A percentile compares a stretch with the other conserved stretches of the same genome.
These are phyloP conservation scores for Friedmanniomyces simplex DNA, from an alignment of 495 filamentous ascomycete genomes.

Conservation along the genomic window DNA sequence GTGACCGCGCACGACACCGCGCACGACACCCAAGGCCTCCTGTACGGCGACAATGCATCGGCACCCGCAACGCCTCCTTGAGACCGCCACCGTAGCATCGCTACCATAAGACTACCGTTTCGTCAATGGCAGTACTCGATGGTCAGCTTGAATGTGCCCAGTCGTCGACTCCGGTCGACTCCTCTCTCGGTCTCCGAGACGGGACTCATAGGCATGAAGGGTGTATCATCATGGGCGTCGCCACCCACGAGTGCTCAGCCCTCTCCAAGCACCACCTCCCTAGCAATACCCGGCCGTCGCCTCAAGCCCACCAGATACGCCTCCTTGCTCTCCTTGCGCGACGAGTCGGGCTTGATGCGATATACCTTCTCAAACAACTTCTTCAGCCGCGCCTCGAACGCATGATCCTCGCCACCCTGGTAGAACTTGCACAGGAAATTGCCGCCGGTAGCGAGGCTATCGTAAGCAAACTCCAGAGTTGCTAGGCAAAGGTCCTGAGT, in stretches of 20 bases:
- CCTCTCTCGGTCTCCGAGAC: no score
- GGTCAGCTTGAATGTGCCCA: no score
- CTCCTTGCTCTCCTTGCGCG: conserved; percentile 86
- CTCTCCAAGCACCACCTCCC: conserved; percentile 31
- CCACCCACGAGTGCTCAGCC: neutral
- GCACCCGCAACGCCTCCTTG: no score
- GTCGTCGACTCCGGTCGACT: no score
- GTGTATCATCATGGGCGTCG: no score
- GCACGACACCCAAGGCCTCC: no score
- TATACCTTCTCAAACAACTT: conserved; percentile 67
- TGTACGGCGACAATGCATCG: no score
- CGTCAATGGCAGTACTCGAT: no score
- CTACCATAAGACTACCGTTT: no score
- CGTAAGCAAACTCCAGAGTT: conserved; percentile 70
- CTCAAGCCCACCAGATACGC: conserved; percentile 70
- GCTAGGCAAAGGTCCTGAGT: conserved; percentile 75
- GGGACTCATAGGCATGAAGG: no score
- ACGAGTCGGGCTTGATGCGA: conserved; percentile 81
- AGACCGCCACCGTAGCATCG: no score
- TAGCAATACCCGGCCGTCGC: conserved; percentile 41
- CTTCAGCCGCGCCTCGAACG: conserved; percentile 59
- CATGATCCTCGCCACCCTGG: conserved; percentile 74
- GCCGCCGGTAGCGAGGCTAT: conserved; percentile 70
- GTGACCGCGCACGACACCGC: no score
- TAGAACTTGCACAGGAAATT: conserved; percentile 98